phyloP scores from a whole-genome alignment of 129 eudicot genomes.

The Tagetes patula region DNA sequence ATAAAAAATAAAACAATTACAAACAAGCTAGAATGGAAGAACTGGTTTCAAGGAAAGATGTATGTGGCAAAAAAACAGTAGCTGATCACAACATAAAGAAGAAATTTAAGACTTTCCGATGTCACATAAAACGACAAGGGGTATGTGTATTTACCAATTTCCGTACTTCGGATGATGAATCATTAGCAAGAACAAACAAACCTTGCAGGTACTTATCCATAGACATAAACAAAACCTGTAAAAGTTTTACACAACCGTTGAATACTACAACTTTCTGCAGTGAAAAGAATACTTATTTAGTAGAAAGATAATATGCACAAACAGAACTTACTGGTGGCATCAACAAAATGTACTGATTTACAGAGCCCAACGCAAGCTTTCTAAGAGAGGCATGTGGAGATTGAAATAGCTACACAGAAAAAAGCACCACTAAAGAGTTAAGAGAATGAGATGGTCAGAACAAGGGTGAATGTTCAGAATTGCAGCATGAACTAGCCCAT shows the following conservation, averaged over 20 bases:
- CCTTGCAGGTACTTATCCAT: constrained; percentile 94
- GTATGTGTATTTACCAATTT: constrained; percentile 66
- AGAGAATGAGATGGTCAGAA: not conserved
- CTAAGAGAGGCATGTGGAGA: constrained; percentile 77
- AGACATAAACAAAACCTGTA: constrained; percentile 69
- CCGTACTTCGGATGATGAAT: constrained; percentile 87
- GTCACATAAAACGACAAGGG: not conserved
- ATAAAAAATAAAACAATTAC: not conserved
- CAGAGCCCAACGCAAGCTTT: constrained; percentile 83
- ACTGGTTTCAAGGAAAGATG: not conserved
- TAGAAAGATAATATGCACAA: not conserved
- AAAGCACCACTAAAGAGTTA: constrained; percentile 13
- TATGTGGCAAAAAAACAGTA: constrained; percentile 10
- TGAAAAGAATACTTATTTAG: constrained; percentile 20
- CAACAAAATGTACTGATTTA: constrained; percentile 86
- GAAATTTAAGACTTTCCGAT: not conserved
- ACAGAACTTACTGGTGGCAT: constrained; percentile 83
- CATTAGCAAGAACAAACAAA: constrained; percentile 92
- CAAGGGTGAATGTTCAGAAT: not conserved
- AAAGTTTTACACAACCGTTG: not conserved
- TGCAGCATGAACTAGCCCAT: not conserved
- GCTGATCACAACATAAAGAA: constrained; percentile 11
- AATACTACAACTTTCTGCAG: constrained; percentile 21
- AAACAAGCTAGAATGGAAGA: not conserved
- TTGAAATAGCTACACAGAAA: constrained; percentile 63